phyloP scores from a whole-genome alignment of 352 stramenopile species.

The Phytophthora tentaculata region DNA sequence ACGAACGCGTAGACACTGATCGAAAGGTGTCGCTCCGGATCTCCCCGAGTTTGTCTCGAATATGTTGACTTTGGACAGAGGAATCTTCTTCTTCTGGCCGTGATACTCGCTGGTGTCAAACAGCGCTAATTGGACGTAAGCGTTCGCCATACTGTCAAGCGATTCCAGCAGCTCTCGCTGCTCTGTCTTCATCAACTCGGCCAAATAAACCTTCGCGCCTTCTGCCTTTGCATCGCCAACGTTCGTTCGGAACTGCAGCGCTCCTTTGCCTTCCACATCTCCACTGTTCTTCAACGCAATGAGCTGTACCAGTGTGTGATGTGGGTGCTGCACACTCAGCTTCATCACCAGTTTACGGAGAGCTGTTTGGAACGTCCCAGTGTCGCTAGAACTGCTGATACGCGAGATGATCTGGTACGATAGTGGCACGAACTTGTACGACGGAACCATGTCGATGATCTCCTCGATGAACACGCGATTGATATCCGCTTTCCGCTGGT shows the following conservation, averaged over 20 bases:
- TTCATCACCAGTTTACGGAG: slow-evolving; percentile 91
- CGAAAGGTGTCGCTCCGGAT: slow-evolving; percentile 48
- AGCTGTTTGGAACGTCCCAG: slow-evolving; percentile 78
- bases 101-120: slow-evolving; percentile 85
- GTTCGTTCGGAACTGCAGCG: slow-evolving; percentile 79
- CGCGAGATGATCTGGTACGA: slow-evolving; percentile 98
- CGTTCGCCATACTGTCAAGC: slow-evolving; percentile 73
- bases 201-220: slow-evolving; percentile 63
- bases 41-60: slow-evolving; percentile 33
- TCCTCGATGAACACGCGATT: slow-evolving; percentile 86
- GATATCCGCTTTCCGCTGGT: slow-evolving; percentile 74
- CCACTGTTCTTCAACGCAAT: slow-evolving; percentile 95
- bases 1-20: slow-evolving; percentile 74
- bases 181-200: slow-evolving; percentile 58
- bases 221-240: slow-evolving; percentile 82
- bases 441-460: slow-evolving; percentile 87
- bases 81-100: slow-evolving; percentile 75
- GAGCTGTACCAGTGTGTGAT: slow-evolving; percentile 96
- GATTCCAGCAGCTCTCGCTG: slow-evolving; percentile 73
- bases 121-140: slow-evolving; percentile 83
- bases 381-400: slow-evolving; percentile 67
- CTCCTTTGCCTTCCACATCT: slow-evolving; percentile 85
- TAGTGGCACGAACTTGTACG: slow-evolving; percentile 96
- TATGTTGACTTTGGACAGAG: slow-evolving; percentile 66
- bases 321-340: slow-evolving; percentile 95